phyloP scores from a whole-genome alignment of 1,284 basidiomycete genomes.

The Melampsora americana region DNA sequence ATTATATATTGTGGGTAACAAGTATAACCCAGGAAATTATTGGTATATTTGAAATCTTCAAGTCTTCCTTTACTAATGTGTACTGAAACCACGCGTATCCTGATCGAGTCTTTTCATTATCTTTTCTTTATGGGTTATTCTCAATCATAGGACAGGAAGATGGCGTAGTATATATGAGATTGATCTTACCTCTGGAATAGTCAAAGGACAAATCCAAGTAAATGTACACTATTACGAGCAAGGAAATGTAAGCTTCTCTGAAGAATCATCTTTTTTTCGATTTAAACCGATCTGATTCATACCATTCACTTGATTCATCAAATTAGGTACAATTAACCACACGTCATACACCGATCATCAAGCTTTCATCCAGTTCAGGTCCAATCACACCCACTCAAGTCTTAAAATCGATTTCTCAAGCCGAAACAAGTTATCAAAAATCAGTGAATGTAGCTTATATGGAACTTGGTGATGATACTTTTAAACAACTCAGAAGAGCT shows the following conservation, averaged over 20 bases:
- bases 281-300: conserved; percentile 38
- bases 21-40: conserved; percentile 70
- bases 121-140: neutral
- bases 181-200: conserved; percentile 53
- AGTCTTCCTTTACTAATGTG: neutral
- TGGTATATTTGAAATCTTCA: conserved; percentile 1
- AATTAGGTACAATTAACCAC: conserved; percentile 28
- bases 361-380: neutral
- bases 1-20: conserved; percentile 82
- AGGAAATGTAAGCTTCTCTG: conserved; percentile 67
- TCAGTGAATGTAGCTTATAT: conserved; percentile 10
- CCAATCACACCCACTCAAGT: neutral
- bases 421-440: conserved; percentile 14
- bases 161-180: conserved; percentile 67
- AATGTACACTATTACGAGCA: conserved; percentile 96
- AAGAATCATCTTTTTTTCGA: neutral
- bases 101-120: neutral
- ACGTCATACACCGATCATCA: conserved; percentile 6
- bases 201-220: conserved; percentile 65
- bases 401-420: neutral
- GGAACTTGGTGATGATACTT: conserved; percentile 28
- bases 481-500: conserved; percentile 68
- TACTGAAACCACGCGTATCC: neutral
- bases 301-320: neutral
- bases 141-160: conserved; percentile 66